Percentiles rank a stretch among this genome's conserved stretches.
Evolutionary conservation across 805 yeast species (phyloP).

Genomic region (Yamadazyma ubonensis): DNA sequence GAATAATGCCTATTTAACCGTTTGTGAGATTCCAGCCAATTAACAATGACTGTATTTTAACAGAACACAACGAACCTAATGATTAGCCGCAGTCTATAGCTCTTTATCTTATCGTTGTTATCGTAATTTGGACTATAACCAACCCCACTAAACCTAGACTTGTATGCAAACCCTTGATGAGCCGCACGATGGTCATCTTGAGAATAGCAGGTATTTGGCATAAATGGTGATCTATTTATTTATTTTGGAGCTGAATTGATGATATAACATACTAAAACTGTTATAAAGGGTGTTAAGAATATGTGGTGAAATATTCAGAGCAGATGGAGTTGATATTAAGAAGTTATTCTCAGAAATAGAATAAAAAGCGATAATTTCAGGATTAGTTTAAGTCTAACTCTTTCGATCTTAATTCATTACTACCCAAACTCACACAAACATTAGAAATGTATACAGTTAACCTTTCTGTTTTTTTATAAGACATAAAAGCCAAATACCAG

Average conservation of each 20-base stretch:
- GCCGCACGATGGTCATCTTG: conserved; percentile 31
- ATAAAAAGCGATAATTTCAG: too few species aligned
- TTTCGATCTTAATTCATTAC: too few species aligned
- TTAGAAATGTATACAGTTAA: background rate
- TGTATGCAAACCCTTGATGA: conserved; percentile 9
- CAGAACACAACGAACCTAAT: too few species aligned
- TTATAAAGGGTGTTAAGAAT: background rate
- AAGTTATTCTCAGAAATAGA: too few species aligned
- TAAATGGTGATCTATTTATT: background rate
- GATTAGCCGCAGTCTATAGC: too few species aligned
- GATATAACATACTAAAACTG: background rate
- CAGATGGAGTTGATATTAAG: too few species aligned
- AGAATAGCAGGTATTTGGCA: background rate
- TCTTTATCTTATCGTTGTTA: background rate
- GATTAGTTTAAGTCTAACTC: too few species aligned
- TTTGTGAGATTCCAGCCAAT: too few species aligned
- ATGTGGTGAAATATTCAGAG: background rate
- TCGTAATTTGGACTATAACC: background rate
- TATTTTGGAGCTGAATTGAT: background rate
- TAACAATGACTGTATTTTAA: too few species aligned
- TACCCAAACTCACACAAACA: background rate
- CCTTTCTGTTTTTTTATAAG: background rate
- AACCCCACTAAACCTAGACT: conserved; percentile 2
- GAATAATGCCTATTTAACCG: too few species aligned
- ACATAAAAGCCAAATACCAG: background rate